Evolutionary conservation across 495 filamentous ascomycete genomes (phyloP).

Genomic region (Aspergillus olivimuriae): DNA sequence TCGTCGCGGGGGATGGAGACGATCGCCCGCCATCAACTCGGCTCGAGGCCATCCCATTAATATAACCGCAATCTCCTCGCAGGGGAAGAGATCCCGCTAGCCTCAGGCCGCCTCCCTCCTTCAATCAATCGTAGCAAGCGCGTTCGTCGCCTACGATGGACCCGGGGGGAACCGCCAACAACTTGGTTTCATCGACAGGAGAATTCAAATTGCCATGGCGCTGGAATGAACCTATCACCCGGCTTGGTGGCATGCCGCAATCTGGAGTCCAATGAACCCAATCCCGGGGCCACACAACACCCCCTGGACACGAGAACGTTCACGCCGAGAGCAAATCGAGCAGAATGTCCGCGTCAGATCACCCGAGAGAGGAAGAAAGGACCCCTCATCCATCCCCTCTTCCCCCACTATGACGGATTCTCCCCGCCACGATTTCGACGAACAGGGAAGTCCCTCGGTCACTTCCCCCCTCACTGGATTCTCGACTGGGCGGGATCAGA

Average conservation of each 20-base stretch:
- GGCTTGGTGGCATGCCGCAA: too few relatives aligned
- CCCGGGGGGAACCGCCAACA: too few relatives aligned
- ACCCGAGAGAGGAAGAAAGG: not conserved
- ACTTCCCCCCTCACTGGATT: not conserved
- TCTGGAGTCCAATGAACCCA: too few relatives aligned
- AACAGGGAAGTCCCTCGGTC: not conserved
- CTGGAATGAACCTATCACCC: too few relatives aligned
- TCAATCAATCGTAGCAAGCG: not conserved
- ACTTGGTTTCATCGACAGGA: too few relatives aligned
- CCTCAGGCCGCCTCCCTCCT: not conserved
- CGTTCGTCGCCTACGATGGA: not conserved
- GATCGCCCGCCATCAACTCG: constrained; percentile 11
- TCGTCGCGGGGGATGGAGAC: not conserved
- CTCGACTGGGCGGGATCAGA: constrained; percentile 12
- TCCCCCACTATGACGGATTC: not conserved
- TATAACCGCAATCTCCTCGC: constrained; percentile 1
- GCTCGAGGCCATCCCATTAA: not conserved
- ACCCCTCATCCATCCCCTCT: not conserved
- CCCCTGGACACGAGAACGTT: too few relatives aligned
- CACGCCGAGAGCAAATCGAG: too few relatives aligned
- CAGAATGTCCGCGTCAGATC: too few relatives aligned
- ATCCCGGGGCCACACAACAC: too few relatives aligned
- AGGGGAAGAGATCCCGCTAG: not conserved
- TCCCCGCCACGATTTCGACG: too few relatives aligned
- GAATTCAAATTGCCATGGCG: too few relatives aligned